phyloP scores from a whole-genome alignment of 805 yeast genomes.

The Brettanomyces nanus region DNA sequence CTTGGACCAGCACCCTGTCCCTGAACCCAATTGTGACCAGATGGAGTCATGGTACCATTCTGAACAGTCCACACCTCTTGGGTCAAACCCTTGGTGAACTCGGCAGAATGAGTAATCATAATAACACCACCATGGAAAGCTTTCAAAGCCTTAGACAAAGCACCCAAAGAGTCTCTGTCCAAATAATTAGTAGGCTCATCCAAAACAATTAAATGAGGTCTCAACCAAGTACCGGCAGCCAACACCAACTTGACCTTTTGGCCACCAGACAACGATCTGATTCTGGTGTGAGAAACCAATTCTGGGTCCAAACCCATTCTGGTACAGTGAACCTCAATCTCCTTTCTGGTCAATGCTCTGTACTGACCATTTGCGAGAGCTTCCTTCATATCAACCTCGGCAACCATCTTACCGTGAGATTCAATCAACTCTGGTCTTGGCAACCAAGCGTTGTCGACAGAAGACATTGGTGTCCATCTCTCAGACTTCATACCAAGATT shows the following conservation, averaged over 20 bases:
- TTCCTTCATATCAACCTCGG: slow-evolving; percentile 99
- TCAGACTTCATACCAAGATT: slow-evolving; percentile 98
- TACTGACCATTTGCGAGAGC: slow-evolving; percentile 99
- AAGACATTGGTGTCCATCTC: slow-evolving; percentile 99
- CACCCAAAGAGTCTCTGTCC: slow-evolving; percentile 99
- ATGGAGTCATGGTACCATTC: slow-evolving; percentile 98
- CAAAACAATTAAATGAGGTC: slow-evolving; percentile 98
- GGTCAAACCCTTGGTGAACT: slow-evolving; percentile 98
- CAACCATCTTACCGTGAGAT: slow-evolving; percentile 98
- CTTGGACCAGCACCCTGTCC: slow-evolving; percentile 99
- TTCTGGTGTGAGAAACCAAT: slow-evolving; percentile 99
- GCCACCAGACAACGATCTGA: slow-evolving; percentile 99
- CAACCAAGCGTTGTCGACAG: slow-evolving; percentile 99
- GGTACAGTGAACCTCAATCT: slow-evolving; percentile 97
- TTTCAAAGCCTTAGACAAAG: slow-evolving; percentile 98
- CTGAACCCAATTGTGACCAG: slow-evolving; percentile 99
- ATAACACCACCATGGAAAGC: slow-evolving; percentile 99
- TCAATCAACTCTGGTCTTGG: slow-evolving; percentile 98
- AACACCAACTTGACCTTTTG: slow-evolving; percentile 99
- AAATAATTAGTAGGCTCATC: slow-evolving; percentile 99
- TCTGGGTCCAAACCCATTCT: slow-evolving; percentile 98
- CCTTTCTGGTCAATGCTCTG: slow-evolving; percentile 99
- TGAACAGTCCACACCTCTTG: slow-evolving; percentile 99
- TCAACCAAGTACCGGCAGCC: slow-evolving; percentile 99
- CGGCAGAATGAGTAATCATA: slow-evolving; percentile 99